Evolutionary conservation across 2,329 filamentous ascomycete genomes (phyloP).

Genomic region (Alternaria arborescens): DNA sequence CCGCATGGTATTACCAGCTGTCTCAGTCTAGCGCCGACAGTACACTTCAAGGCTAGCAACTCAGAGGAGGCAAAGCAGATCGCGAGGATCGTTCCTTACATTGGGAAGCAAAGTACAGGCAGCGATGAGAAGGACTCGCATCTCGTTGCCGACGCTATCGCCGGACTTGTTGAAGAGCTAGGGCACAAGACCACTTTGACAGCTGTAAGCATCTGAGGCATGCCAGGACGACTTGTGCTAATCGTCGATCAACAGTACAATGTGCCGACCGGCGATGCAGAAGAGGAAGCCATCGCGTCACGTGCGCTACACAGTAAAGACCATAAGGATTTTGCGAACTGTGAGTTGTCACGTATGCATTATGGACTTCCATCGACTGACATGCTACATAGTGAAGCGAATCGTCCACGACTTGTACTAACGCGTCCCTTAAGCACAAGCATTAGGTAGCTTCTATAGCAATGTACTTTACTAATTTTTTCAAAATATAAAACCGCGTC

Average conservation of each 20-base stretch:
- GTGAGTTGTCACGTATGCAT: constrained; percentile 28
- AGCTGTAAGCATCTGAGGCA: constrained; percentile 33
- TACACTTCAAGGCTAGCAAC: constrained; percentile 61
- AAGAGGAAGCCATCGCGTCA: constrained; percentile 48
- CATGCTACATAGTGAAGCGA: constrained; percentile 36
- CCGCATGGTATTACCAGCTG: constrained; percentile 66
- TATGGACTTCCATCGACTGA: constrained; percentile 9
- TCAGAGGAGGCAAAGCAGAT: constrained; percentile 59
- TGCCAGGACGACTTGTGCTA: constrained; percentile 11
- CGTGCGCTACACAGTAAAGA: constrained; percentile 49
- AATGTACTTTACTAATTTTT: not conserved
- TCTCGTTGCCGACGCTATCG: constrained; percentile 56
- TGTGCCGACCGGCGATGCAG: constrained; percentile 46
- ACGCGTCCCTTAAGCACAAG: not conserved
- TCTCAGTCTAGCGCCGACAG: constrained; percentile 62
- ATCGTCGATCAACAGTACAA: constrained; percentile 38
- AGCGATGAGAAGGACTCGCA: constrained; percentile 56
- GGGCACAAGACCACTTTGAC: constrained; percentile 51
- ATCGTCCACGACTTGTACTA: constrained; percentile 47
- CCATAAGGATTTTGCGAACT: constrained; percentile 47
- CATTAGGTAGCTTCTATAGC: not conserved
- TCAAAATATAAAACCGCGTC: not conserved
- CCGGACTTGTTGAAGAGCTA: constrained; percentile 56
- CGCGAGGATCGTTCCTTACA: constrained; percentile 57
- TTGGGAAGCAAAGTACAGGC: constrained; percentile 54